A percentile compares a stretch with the other conserved stretches of the same genome.
phyloP scores from a whole-genome alignment of 2,329 filamentous ascomycete genomes.

The Neurospora sp. region DNA sequence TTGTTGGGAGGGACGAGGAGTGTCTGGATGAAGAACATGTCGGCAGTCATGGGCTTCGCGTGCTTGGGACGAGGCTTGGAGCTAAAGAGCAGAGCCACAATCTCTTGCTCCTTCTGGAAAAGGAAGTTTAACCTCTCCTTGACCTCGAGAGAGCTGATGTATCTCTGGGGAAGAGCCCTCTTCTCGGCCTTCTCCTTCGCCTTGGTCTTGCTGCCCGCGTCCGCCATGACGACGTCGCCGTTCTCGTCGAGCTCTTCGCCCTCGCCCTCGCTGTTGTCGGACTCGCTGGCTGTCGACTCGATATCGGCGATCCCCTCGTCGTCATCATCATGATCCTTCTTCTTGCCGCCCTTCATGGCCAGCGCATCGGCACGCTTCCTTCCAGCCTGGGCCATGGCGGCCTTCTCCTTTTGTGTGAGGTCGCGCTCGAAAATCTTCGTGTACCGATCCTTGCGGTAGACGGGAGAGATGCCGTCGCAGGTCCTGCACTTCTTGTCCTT shows the following conservation, averaged over 20 bases:
- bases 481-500: slow-evolving; percentile 59
- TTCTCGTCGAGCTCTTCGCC: slow-evolving; percentile 42
- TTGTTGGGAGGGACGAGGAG: slow-evolving; percentile 87
- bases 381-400: slow-evolving; percentile 61
- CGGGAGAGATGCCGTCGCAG: slow-evolving; percentile 63
- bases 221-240: slow-evolving; percentile 49
- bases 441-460: slow-evolving; percentile 80
- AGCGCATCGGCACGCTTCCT: slow-evolving; percentile 65
- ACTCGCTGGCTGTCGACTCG: slow-evolving; percentile 37
- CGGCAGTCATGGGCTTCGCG: slow-evolving; percentile 51
- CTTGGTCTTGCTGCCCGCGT: slow-evolving; percentile 28
- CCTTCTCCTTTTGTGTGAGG: slow-evolving; percentile 62
- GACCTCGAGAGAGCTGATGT: slow-evolving; percentile 76
- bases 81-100: slow-evolving; percentile 77
- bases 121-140: slow-evolving; percentile 66
- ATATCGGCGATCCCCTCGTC: slow-evolving; percentile 67
- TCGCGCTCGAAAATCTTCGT: slow-evolving; percentile 90
- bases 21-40: slow-evolving; percentile 90
- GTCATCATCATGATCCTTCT: slow-evolving; percentile 36
- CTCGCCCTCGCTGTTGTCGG: slow-evolving; percentile 33
- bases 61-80: slow-evolving; percentile 55
- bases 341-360: slow-evolving; percentile 36
- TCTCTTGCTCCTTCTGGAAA: slow-evolving; percentile 79
- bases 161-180: slow-evolving; percentile 48
- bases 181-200: slow-evolving; percentile 22